Base-by-base conservation (phyloP, 2,329 filamentous ascomycete species). In the Sporothrix dimorphospora region DNA sequence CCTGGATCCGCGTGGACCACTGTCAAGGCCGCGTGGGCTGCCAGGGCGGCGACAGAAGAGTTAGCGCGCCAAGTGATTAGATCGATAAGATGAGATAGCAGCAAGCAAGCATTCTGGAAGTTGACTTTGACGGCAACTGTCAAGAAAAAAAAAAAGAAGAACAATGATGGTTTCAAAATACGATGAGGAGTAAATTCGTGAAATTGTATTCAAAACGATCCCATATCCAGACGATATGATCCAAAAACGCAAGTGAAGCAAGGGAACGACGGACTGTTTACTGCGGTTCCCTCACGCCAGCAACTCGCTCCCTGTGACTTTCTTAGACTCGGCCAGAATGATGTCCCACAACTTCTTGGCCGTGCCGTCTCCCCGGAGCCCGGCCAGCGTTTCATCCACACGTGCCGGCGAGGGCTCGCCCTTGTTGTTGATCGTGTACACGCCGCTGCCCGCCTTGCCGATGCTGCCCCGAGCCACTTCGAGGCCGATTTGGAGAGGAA, bases 361-460 rank as follows among this genome's bases (percentile, higher is more conserved):
- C 59, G 77, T 77, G 6, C 79, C 81, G 21, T 81, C 78, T 38
- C 77, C 73, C 71, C 78, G 78, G 24, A 80, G 73, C 14, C 74
- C 73, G 3, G 69, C 74, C 57, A 83, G 71, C 4, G 80, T 19
- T 21, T 76, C 53, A 69, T 78, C 76, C 2, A 79, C 77, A 45
- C 76, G 76, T 6, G 59, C 45, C 11, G 74, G 68, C 8, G 76
- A 75, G 74, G 73, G 27, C 11, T 69, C 71, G n/a, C 66, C 66
- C 34, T 55, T 63, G 81, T 79, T 21, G 81, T 76, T 76, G 4
- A 83, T 75, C 38, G 80, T 80, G 75, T 83, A 84, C 14, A 82
- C 79, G 6, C 83, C 82, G 70, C 81, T 81, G 1, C 80, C 80
- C 0, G 45, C 59, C 49, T 76, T 73, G 6, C 80, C 80, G 49